A percentile compares a stretch with the other conserved stretches of the same genome.
Evolutionary conservation across 1,284 basidiomycete genomes (phyloP).

Genomic region (Coniferiporia weirii): DNA sequence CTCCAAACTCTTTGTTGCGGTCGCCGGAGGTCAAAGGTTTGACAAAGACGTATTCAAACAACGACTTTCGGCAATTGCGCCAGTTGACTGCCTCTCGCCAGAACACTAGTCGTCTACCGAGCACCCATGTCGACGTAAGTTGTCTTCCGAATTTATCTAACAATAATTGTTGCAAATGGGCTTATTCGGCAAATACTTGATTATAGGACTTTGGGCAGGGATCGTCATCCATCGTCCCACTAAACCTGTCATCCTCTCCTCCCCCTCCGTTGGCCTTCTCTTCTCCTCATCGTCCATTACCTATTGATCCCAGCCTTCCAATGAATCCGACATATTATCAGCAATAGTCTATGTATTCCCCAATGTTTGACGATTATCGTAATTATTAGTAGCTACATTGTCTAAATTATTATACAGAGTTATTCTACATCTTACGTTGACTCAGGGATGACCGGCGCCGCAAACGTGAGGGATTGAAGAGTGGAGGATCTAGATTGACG

Average conservation of each 20-base stretch:
- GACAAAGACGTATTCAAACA: constrained; percentile 71
- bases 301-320: constrained; percentile 14
- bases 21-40: constrained; percentile 71
- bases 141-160: constrained; percentile 15
- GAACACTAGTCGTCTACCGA: constrained; percentile 77
- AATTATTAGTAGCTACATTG: neutral
- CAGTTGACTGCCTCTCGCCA: constrained; percentile 59
- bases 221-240: constrained; percentile 5
- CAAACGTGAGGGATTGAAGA: constrained; percentile 1
- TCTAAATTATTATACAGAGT: neutral
- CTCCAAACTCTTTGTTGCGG: constrained; percentile 62
- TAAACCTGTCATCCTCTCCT: constrained; percentile 9
- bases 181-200: constrained; percentile 21
- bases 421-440: constrained; percentile 6
- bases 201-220: constrained; percentile 30
- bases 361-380: neutral
- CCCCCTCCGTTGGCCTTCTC: constrained; percentile 6
- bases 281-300: constrained; percentile 8
- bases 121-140: constrained; percentile 73
- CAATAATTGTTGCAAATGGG: constrained; percentile 18
- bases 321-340: constrained; percentile 18
- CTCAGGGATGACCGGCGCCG: constrained; percentile 5
- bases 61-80: constrained; percentile 71
- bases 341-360: constrained; percentile 3
- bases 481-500: neutral